phyloP scores from a whole-genome alignment of 2,329 filamentous ascomycete genomes.

The Orbilia javanica region DNA sequence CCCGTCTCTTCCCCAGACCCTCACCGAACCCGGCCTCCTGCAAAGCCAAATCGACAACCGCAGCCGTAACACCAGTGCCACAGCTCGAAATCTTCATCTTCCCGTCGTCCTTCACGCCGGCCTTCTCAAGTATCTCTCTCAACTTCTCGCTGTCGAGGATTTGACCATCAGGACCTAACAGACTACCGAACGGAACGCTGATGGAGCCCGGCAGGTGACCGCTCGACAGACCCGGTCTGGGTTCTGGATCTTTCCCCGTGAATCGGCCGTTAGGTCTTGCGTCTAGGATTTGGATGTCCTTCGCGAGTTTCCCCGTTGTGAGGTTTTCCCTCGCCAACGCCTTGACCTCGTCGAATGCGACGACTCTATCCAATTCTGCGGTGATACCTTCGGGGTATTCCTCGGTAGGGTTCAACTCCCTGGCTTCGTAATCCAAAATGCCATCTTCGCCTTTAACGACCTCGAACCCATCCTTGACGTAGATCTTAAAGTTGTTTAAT shows the following conservation, averaged over 20 bases:
- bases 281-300: constrained; percentile 89
- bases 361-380: constrained; percentile 75
- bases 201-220: constrained; percentile 92
- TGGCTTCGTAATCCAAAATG: constrained; percentile 40
- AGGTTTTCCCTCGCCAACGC: constrained; percentile 80
- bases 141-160: constrained; percentile 80
- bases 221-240: constrained; percentile 80
- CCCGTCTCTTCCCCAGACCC: constrained; percentile 73
- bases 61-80: constrained; percentile 93
- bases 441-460: constrained; percentile 78
- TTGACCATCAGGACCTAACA: constrained; percentile 87
- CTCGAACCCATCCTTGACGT: constrained; percentile 79
- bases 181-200: constrained; percentile 81
- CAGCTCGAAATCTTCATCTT: constrained; percentile 85
- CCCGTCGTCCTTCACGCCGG: constrained; percentile 80
- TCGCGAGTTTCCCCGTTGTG: constrained; percentile 68
- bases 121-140: constrained; percentile 80
- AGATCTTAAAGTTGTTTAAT: constrained; percentile 95
- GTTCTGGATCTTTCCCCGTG: constrained; percentile 85
- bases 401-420: constrained; percentile 63
- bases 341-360: constrained; percentile 84
- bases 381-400: constrained; percentile 68
- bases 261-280: constrained; percentile 84
- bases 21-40: constrained; percentile 80
- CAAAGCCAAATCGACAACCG: constrained; percentile 87